These are phyloP conservation scores for Serendipita sp. DNA, from an alignment of 768 basidiomycete species.

Conservation along the genomic window DNA sequence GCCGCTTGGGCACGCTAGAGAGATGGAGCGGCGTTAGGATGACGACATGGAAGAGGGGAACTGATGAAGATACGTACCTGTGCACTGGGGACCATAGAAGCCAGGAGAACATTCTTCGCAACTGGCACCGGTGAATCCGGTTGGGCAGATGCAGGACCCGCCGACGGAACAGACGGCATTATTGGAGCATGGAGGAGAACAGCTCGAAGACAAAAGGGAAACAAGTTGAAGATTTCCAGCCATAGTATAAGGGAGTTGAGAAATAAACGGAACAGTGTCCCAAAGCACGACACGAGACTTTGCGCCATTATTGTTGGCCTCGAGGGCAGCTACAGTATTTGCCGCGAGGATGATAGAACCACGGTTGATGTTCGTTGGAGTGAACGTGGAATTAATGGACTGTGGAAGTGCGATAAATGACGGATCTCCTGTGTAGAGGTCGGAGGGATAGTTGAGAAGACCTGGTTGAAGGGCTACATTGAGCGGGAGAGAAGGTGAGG, in stretches of 20 bases:
- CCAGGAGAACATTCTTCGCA: conserved; percentile 65
- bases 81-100: conserved; percentile 60
- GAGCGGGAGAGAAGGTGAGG: conserved; percentile 44
- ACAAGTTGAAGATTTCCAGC: conserved; percentile 38
- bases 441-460: conserved; percentile 42
- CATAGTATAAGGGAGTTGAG: conserved; percentile 39
- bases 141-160: conserved; percentile 53
- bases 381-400: conserved; percentile 26
- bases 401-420: conserved; percentile 43
- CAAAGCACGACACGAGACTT: conserved; percentile 52
- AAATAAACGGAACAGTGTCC: conserved; percentile 61
- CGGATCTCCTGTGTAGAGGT: conserved; percentile 49
- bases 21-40: neutral
- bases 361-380: conserved; percentile 31
- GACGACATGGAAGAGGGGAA: neutral
- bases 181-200: conserved; percentile 60
- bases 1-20: conserved; percentile 39
- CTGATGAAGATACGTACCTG: conserved; percentile 14
- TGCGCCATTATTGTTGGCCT: conserved; percentile 27
- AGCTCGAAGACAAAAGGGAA: conserved; percentile 55
- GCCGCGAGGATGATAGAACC: conserved; percentile 52
- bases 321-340: conserved; percentile 50
- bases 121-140: conserved; percentile 59
- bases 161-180: conserved; percentile 54
- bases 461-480: conserved; percentile 51